phyloP scores from a whole-genome alignment of 1,139 yeast genomes.

The Pichia sp. region DNA sequence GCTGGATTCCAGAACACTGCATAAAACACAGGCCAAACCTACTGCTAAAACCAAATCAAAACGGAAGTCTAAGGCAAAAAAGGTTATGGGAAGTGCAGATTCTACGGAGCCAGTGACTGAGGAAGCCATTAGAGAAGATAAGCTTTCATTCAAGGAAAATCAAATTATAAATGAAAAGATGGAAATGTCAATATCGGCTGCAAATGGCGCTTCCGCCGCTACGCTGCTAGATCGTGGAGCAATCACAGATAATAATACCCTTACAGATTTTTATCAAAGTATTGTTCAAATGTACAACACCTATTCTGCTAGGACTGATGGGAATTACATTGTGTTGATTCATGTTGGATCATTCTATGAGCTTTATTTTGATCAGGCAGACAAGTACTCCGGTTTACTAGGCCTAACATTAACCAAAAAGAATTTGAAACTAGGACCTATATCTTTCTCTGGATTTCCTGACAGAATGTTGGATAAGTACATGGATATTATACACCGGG shows the following conservation, averaged over 20 bases:
- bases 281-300: conserved; percentile 43
- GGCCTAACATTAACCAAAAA: conserved; percentile 58
- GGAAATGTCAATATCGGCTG: background rate
- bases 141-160: background rate
- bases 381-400: conserved; percentile 61
- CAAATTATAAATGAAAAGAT: background rate
- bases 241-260: conserved; percentile 18
- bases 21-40: background rate
- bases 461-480: conserved; percentile 65
- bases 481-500: conserved; percentile 64
- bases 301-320: conserved; percentile 37
- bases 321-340: conserved; percentile 69
- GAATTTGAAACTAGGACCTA: conserved; percentile 42
- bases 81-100: too few species aligned
- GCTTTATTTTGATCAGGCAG: conserved; percentile 83
- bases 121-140: background rate
- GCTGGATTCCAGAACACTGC: background rate
- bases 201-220: conserved; percentile 12
- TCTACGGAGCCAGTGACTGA: too few species aligned
- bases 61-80: too few species aligned
- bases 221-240: conserved; percentile 17
- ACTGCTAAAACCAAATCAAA: background rate
- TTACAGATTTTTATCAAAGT: conserved; percentile 30
- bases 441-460: conserved; percentile 94
- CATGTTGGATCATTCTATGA: conserved; percentile 94